phyloP scores from a whole-genome alignment of 73 alveolate species.

The Paramecium octaurelia region DNA sequence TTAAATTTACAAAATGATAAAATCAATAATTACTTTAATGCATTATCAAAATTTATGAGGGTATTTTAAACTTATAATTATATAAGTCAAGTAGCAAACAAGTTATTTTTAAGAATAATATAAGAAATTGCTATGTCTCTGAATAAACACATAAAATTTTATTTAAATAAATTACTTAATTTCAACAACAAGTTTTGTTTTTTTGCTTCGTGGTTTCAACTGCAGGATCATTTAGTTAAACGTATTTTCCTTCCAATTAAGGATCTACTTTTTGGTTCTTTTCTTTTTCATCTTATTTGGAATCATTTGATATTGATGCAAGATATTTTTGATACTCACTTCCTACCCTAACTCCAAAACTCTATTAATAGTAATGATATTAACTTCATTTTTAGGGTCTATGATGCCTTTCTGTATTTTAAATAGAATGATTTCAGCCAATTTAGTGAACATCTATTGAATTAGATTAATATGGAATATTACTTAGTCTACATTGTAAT shows the following conservation, averaged over 20 bases:
- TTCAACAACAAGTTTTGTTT: background rate
- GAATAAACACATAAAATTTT: background rate
- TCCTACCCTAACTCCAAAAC: conserved; percentile 57
- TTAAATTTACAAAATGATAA: too few species aligned
- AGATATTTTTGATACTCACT: conserved; percentile 45
- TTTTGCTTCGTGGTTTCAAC: background rate
- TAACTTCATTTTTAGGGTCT: conserved; percentile 62
- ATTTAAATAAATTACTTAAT: background rate
- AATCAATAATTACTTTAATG: too few species aligned
- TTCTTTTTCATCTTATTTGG: background rate
- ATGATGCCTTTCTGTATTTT: conserved; percentile 54
- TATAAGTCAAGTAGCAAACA: too few species aligned
- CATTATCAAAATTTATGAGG: too few species aligned
- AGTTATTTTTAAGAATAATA: too few species aligned
- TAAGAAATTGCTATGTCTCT: too few species aligned
- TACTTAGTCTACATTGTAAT: conserved; percentile 66
- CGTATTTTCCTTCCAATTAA: background rate
- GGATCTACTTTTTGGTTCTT: background rate
- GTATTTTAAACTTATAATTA: too few species aligned
- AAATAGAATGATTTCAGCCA: conserved; percentile 55
- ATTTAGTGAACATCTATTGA: conserved; percentile 49
- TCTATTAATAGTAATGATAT: background rate
- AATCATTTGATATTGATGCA: background rate
- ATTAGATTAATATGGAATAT: background rate
- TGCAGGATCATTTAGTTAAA: background rate